Evolutionary conservation across 345 rosid genomes (phyloP).

Genomic region (Rhizophora apiculata): DNA sequence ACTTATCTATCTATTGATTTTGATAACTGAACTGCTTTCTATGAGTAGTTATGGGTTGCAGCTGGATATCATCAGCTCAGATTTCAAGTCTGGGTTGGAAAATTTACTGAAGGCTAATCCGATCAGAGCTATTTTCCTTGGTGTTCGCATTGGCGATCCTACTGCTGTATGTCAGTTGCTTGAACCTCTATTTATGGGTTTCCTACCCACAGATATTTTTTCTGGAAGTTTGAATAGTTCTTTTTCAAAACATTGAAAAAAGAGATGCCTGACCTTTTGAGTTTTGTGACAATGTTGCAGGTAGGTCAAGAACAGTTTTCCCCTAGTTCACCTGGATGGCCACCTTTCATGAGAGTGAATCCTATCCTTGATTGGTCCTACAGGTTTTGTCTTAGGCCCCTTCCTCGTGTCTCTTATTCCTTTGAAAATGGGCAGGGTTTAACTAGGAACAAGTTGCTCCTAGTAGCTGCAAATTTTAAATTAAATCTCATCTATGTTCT

Average conservation of each 20-base stretch:
- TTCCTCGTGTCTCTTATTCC: background rate
- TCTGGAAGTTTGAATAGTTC: background rate
- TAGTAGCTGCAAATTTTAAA: background rate
- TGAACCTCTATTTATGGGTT: background rate
- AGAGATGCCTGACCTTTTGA: background rate
- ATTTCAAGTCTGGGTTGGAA: slow-evolving; percentile 97
- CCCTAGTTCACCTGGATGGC: slow-evolving; percentile 99
- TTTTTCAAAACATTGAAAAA: slow-evolving; percentile 7
- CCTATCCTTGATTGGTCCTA: slow-evolving; percentile 99
- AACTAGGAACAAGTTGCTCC: background rate
- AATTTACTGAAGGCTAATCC: slow-evolving; percentile 69
- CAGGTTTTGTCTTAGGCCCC: slow-evolving; percentile 44
- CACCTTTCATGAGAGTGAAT: slow-evolving; percentile 98
- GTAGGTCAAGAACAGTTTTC: slow-evolving; percentile 99
- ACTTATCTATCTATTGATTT: background rate
- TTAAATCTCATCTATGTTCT: slow-evolving; percentile 10
- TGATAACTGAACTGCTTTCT: slow-evolving; percentile 12
- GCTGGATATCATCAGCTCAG: slow-evolving; percentile 72
- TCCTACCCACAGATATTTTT: slow-evolving; percentile 2
- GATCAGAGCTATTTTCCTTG: slow-evolving; percentile 94
- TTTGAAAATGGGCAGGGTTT: background rate
- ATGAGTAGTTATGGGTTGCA: slow-evolving; percentile 70
- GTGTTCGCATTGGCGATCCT: slow-evolving; percentile 98
- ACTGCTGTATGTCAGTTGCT: slow-evolving; percentile 70
- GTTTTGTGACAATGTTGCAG: slow-evolving; percentile 30